phyloP scores from a whole-genome alignment of 768 basidiomycete species.

The Amanita rimosa region DNA sequence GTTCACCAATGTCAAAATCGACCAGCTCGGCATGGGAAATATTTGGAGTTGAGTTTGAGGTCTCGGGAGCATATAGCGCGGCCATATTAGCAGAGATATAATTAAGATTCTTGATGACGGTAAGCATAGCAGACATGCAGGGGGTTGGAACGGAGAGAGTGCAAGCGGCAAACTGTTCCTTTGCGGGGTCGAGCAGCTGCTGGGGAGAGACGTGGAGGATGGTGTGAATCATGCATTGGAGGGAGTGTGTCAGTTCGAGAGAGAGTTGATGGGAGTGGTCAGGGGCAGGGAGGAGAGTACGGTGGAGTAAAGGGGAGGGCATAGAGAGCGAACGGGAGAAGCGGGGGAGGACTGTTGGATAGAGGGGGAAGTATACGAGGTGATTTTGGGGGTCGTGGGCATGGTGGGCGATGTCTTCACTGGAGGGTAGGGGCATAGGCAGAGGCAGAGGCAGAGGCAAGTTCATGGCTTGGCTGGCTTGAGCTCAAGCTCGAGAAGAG shows the following conservation, averaged over 20 bases:
- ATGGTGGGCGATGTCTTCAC: constrained; percentile 34
- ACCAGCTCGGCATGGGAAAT: constrained; percentile 9
- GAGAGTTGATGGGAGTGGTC: constrained; percentile 46
- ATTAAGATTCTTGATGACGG: constrained; percentile 88
- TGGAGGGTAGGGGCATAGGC: no score
- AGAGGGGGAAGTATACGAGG: background rate
- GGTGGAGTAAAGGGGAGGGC: constrained; percentile 64
- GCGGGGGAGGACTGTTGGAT: constrained; percentile 29
- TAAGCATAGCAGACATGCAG: constrained; percentile 81
- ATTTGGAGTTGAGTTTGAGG: background rate
- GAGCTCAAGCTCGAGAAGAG: constrained; percentile 7
- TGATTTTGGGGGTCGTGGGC: constrained; percentile 20
- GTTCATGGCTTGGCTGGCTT: no score
- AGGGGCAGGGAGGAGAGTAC: constrained; percentile 9
- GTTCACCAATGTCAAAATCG: constrained; percentile 88
- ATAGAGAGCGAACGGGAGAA: constrained; percentile 70
- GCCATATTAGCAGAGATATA: constrained; percentile 84
- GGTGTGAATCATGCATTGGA: constrained; percentile 86
- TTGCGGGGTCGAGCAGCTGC: constrained; percentile 85
- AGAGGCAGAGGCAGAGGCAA: no score
- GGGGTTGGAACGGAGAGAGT: constrained; percentile 80
- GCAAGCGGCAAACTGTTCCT: constrained; percentile 88
- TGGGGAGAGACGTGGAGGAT: constrained; percentile 84
- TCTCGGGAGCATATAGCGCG: constrained; percentile 23
- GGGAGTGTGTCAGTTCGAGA: constrained; percentile 80